phyloP scores from a whole-genome alignment of 148 eudicot genomes.

The Rhododendron ovatum region DNA sequence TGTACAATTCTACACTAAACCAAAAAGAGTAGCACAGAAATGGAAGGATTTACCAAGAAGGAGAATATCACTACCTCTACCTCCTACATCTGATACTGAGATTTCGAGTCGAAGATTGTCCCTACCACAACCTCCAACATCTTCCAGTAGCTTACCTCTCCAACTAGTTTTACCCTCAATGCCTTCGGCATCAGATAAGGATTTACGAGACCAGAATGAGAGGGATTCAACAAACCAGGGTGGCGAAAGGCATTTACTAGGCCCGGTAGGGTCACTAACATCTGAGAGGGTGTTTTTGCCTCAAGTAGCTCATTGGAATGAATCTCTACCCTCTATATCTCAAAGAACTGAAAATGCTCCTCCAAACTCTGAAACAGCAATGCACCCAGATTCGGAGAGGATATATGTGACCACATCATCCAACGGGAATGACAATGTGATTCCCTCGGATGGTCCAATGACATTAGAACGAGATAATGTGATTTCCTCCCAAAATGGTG shows the following conservation, averaged over 20 bases:
- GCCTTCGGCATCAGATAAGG: slow-evolving; percentile 17
- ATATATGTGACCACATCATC: slow-evolving; percentile 9
- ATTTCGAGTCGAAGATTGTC: slow-evolving; percentile 14
- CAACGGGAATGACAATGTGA: not conserved
- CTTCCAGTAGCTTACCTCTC: slow-evolving; percentile 18
- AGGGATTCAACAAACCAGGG: slow-evolving; percentile 11
- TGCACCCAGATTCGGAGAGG: not conserved
- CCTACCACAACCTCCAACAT: slow-evolving; percentile 16
- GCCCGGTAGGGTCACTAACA: not conserved
- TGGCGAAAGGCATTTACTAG: not conserved
- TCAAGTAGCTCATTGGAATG: slow-evolving; percentile 9
- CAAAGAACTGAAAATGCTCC: slow-evolving; percentile 6
- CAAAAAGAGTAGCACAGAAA: slow-evolving; percentile 32
- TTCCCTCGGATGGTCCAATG: not conserved
- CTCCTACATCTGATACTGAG: slow-evolving; percentile 19
- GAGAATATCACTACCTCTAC: slow-evolving; percentile 11
- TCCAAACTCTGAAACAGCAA: not conserved
- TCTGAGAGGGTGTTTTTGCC: slow-evolving; percentile 15
- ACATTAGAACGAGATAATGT: not conserved
- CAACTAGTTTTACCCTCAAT: slow-evolving; percentile 22
- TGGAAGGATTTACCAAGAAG: slow-evolving; percentile 32
- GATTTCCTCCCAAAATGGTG: not conserved
- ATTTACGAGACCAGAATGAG: not conserved
- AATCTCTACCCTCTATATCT: not conserved
- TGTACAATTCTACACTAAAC: slow-evolving; percentile 37